Evolutionary conservation across 306 rosid genomes (phyloP).

Genomic region (Prunus mongolica): DNA sequence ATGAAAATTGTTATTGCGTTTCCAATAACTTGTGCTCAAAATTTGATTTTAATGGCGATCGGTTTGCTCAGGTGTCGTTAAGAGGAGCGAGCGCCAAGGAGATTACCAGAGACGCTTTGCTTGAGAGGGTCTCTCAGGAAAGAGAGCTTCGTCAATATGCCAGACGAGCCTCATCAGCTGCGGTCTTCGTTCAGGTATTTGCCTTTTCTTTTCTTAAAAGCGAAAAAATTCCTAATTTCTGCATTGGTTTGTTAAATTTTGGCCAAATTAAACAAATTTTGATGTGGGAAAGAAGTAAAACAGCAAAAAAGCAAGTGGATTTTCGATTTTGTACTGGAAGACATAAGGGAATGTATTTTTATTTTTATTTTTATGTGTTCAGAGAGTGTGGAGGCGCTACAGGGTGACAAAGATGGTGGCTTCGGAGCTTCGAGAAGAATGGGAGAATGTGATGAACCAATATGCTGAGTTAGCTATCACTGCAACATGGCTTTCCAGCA

Average conservation of each 20-base stretch:
- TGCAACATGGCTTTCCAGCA: slow-evolving; percentile 48
- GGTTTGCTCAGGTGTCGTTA: slow-evolving; percentile 64
- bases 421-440: slow-evolving; percentile 62
- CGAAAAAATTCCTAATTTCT: neutral
- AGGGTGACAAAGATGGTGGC: slow-evolving; percentile 51
- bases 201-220: neutral
- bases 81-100: slow-evolving; percentile 96
- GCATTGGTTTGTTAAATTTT: neutral
- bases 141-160: slow-evolving; percentile 87
- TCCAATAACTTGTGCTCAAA: neutral
- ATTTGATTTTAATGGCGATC: neutral
- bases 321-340: neutral
- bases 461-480: slow-evolving; percentile 35
- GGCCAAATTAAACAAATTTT: neutral
- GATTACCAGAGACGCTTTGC: slow-evolving; percentile 89
- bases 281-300: neutral
- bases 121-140: slow-evolving; percentile 76
- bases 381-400: slow-evolving; percentile 94
- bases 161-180: slow-evolving; percentile 73
- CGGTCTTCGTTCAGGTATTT: slow-evolving; percentile 82
- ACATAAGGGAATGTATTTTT: neutral
- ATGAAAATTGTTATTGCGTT: neutral
- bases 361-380: slow-evolving; percentile 12
- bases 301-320: neutral
- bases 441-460: slow-evolving; percentile 58